Evolutionary conservation across 2,329 filamentous ascomycete species (phyloP).

Genomic region (Arachnomyces sp.): DNA sequence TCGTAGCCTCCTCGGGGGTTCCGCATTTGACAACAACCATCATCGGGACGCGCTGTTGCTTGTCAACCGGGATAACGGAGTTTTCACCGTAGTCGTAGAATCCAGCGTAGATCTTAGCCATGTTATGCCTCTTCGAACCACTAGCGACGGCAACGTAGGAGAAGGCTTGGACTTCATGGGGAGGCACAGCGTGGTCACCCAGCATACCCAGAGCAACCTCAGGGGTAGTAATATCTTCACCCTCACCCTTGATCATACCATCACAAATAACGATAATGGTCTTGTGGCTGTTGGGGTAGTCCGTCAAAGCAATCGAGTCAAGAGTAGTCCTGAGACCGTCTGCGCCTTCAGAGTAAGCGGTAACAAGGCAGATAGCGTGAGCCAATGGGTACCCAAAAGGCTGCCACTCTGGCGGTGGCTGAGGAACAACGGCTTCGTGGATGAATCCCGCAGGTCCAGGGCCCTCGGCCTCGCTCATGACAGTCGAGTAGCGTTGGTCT

Average conservation of each 20-base stretch:
- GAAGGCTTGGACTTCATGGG: conserved; percentile 76
- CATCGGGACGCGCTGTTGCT: conserved; percentile 96
- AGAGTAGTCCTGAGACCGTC: conserved; percentile 88
- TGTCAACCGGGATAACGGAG: conserved; percentile 69
- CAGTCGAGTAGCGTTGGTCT: conserved; percentile 45
- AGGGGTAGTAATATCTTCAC: conserved; percentile 76
- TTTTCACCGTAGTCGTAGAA: conserved; percentile 93
- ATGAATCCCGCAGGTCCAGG: conserved; percentile 89
- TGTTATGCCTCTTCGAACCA: conserved; percentile 96
- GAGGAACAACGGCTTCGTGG: conserved; percentile 88
- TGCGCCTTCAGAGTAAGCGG: conserved; percentile 91
- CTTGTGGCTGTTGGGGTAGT: conserved; percentile 99
- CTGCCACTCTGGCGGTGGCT: conserved; percentile 94
- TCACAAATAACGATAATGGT: conserved; percentile 93
- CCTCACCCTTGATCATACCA: conserved; percentile 92
- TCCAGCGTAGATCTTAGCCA: conserved; percentile 96
- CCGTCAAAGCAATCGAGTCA: conserved; percentile 92
- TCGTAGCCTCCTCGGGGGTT: conserved; percentile 72
- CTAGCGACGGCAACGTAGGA: conserved; percentile 96
- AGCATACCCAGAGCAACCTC: conserved; percentile 90
- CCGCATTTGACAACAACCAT: conserved; percentile 94
- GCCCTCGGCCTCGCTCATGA: conserved; percentile 55
- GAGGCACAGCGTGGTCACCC: conserved; percentile 74
- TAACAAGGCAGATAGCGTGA: conserved; percentile 88
- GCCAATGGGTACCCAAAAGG: conserved; percentile 92